These are phyloP conservation scores for Pythium folliculosum DNA, from an alignment of 352 stramenopile species.

Conservation along the genomic window DNA sequence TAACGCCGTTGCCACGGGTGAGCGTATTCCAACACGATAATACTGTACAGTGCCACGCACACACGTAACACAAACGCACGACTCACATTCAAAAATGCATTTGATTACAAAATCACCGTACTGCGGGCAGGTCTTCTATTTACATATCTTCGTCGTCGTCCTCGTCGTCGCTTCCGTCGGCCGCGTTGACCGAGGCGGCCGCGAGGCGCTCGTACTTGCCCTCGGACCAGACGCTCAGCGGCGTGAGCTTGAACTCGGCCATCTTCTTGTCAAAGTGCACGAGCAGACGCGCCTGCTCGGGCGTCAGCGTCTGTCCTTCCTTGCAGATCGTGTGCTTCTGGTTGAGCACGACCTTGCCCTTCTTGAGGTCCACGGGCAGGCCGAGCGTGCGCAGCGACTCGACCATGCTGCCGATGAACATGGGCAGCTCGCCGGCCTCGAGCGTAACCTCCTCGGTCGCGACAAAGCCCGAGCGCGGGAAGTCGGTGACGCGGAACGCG, in stretches of 20 bases:
- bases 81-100: constrained; percentile 13
- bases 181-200: constrained; percentile 36
- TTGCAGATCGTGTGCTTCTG: constrained; percentile 95
- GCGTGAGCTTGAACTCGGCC: constrained; percentile 82
- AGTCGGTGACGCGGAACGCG: constrained; percentile 91
- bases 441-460: constrained; percentile 90
- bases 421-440: constrained; percentile 85
- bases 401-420: constrained; percentile 96
- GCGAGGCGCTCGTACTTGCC: constrained; percentile 75
- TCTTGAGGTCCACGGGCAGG: constrained; percentile 96
- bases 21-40: too few species aligned
- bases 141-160: constrained; percentile 55
- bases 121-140: constrained; percentile 22
- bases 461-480: constrained; percentile 92
- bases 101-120: constrained; percentile 21
- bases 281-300: constrained; percentile 96
- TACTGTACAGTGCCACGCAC: too few species aligned
- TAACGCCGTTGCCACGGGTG: neutral
- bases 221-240: constrained; percentile 78
- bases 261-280: constrained; percentile 91
- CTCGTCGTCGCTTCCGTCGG: constrained; percentile 44
- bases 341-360: constrained; percentile 92
- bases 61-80: neutral
- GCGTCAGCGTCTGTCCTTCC: constrained; percentile 91
- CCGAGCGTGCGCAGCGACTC: constrained; percentile 96